phyloP scores from a whole-genome alignment of 306 rosid genomes.

The Lupinus albus region DNA sequence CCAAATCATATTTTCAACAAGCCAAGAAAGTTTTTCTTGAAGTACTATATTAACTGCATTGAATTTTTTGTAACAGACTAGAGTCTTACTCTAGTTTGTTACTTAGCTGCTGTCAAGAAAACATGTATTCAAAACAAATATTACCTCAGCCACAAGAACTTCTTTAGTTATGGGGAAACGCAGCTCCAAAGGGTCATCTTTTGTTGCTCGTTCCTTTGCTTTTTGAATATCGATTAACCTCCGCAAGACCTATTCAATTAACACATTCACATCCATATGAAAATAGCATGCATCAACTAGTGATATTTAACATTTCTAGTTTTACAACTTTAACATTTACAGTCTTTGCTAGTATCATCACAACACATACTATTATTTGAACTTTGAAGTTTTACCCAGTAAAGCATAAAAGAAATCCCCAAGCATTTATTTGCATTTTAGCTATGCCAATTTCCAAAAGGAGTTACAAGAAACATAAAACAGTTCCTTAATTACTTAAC shows the following conservation, averaged over 20 bases:
- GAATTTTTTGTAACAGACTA: not conserved
- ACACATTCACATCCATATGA: conserved; percentile 19
- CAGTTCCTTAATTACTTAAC: no score
- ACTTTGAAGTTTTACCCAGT: conserved; percentile 8
- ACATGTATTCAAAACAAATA: conserved; percentile 33
- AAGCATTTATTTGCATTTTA: not conserved
- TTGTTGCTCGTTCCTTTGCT: conserved; percentile 57
- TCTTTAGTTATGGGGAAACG: conserved; percentile 63
- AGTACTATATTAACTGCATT: conserved; percentile 19
- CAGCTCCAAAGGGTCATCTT: conserved; percentile 82
- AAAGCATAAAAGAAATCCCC: not conserved
- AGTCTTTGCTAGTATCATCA: conserved; percentile 17
- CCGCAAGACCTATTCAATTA: conserved; percentile 65
- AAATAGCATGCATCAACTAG: not conserved
- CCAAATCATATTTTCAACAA: not conserved
- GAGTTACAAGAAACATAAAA: not conserved
- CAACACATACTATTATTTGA: conserved; percentile 13
- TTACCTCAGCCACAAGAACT: conserved; percentile 77
- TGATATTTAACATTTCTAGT: not conserved
- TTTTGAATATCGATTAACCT: conserved; percentile 59
- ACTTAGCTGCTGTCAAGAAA: not conserved
- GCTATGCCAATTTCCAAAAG: conserved; percentile 3
- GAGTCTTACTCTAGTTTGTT: not conserved
- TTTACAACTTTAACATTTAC: conserved; percentile 4
- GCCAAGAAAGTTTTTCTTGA: conserved; percentile 20